A percentile compares a stretch with the other conserved stretches of the same genome.
These are phyloP conservation scores for Phytophthora quininea DNA, from an alignment of 352 stramenopile species.

Conservation along the genomic window DNA sequence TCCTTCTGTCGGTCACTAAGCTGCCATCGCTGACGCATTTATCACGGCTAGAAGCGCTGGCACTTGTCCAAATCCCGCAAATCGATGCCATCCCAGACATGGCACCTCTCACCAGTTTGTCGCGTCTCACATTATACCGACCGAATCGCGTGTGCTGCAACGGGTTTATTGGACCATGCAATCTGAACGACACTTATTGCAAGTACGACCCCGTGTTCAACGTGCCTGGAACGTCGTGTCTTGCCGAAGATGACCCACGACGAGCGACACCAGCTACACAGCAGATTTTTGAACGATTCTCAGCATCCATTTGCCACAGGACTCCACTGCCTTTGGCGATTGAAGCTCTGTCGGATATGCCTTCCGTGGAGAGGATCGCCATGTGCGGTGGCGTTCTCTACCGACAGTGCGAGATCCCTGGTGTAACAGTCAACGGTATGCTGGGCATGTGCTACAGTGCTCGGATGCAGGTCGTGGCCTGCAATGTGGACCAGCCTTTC, in stretches of 20 bases:
- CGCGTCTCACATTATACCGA: constrained; percentile 2
- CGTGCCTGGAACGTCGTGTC: not conserved
- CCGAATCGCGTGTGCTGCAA: constrained; percentile 19
- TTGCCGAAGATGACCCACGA: not conserved
- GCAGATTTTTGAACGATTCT: not conserved
- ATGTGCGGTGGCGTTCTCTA: constrained; percentile 6
- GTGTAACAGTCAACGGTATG: not conserved
- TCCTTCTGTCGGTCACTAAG: not conserved
- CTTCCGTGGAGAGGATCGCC: constrained; percentile 9
- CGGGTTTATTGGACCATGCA: constrained; percentile 9
- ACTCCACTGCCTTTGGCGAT: not conserved
- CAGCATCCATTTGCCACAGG: not conserved
- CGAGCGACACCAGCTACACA: not conserved
- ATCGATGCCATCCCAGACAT: constrained; percentile 11
- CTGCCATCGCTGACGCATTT: not conserved
- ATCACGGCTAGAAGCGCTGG: not conserved
- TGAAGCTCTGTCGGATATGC: constrained; percentile 5
- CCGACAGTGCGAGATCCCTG: constrained; percentile 3
- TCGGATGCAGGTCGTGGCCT: constrained; percentile 19
- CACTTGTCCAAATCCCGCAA: not conserved
- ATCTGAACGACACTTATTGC: constrained; percentile 1
- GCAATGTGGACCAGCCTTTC: constrained; percentile 5
- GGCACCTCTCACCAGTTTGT: not conserved
- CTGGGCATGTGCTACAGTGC: constrained; percentile 14
- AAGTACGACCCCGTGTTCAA: not conserved